Evolutionary conservation across 2,329 filamentous ascomycete genomes (phyloP).

Genomic region (Colletotrichum truncatum): DNA sequence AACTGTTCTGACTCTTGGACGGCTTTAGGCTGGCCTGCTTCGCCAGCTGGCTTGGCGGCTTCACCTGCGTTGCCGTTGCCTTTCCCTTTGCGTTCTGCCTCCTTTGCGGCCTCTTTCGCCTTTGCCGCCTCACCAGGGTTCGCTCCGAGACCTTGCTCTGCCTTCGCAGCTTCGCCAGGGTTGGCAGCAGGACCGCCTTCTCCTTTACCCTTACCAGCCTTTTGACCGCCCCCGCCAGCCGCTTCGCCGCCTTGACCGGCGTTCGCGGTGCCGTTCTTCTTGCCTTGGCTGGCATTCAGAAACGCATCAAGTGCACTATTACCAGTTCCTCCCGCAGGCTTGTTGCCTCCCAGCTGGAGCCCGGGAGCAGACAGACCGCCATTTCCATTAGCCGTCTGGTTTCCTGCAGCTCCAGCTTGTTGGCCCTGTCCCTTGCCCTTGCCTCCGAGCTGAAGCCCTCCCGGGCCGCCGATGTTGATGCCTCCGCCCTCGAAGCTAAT

Average conservation of each 20-base stretch:
- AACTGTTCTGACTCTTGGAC: conserved; percentile 25
- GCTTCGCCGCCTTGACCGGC: background rate
- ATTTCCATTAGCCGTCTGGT: conserved; percentile 13
- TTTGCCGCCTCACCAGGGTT: conserved; percentile 4
- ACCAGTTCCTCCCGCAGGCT: conserved; percentile 1
- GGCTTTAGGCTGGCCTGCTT: conserved; percentile 13
- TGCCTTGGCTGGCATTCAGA: conserved; percentile 1
- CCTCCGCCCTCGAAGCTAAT: conserved; percentile 13
- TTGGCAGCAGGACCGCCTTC: background rate
- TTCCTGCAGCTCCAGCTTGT: background rate
- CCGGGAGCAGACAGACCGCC: conserved; percentile 18
- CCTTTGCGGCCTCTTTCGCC: conserved; percentile 9
- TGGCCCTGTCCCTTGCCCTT: background rate
- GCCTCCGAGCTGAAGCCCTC: background rate
- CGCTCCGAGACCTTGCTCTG: conserved; percentile 4
- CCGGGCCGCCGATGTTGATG: conserved; percentile 12
- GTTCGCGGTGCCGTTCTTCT: conserved; percentile 20
- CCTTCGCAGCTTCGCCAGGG: conserved; percentile 12
- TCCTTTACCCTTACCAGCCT: background rate
- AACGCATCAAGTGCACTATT: conserved; percentile 21
- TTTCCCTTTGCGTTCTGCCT: conserved; percentile 7
- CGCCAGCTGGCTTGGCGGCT: background rate
- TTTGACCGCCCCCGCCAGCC: background rate
- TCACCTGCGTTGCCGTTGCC: background rate
- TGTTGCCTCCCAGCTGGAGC: conserved; percentile 1